Percentiles rank a stretch among this genome's conserved stretches.
Evolutionary conservation across 2,329 filamentous ascomycete genomes (phyloP).

Genomic region (Cladosporium sp.): DNA sequence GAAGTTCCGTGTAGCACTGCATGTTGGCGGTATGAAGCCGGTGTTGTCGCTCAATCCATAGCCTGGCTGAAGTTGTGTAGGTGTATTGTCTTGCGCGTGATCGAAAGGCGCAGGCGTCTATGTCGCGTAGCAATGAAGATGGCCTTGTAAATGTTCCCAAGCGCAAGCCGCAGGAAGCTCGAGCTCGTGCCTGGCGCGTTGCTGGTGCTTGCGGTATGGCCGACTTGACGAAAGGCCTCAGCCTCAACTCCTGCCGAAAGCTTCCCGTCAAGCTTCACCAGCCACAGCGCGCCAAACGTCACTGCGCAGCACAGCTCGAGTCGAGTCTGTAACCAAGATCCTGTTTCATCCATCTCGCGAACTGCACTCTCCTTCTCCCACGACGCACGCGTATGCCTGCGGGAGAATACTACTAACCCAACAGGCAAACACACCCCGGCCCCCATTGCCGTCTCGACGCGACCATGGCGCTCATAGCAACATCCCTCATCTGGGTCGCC

Average conservation of each 20-base stretch:
- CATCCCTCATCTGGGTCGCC: constrained; percentile 90
- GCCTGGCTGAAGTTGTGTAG: no score
- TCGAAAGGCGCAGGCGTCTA: neutral
- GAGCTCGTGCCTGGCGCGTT: constrained; percentile 7
- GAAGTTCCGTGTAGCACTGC: constrained; percentile 97
- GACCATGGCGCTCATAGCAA: constrained; percentile 72
- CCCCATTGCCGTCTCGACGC: neutral
- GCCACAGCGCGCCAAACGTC: constrained; percentile 4
- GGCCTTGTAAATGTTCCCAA: neutral
- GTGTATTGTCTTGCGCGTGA: no score
- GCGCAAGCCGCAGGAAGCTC: neutral
- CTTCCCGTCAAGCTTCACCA: neutral
- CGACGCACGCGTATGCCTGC: neutral
- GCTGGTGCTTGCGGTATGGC: neutral
- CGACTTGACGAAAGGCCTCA: neutral
- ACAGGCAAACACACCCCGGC: neutral
- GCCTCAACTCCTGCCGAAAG: neutral
- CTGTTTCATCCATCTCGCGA: neutral
- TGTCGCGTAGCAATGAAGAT: neutral
- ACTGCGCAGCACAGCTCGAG: neutral
- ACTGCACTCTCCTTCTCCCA: neutral
- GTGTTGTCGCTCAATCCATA: constrained; percentile 11
- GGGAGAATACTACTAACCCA: neutral
- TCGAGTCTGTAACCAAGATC: neutral
- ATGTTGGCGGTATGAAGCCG: constrained; percentile 51